Conservation (phyloP, 805 yeast species). For the Candida endomychidarum region DNA sequence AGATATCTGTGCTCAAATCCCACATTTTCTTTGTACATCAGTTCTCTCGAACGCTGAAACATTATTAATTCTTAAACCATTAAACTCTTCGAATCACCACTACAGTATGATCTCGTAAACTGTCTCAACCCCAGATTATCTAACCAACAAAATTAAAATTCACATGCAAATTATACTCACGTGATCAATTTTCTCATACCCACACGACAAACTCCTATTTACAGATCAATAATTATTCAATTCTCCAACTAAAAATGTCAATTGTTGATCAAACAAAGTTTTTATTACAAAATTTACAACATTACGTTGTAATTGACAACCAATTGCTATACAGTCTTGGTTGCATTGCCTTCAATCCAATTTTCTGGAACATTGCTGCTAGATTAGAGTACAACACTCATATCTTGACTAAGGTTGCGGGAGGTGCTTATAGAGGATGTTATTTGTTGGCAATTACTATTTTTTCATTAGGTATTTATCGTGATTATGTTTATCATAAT, state of each 20-base stretch:
- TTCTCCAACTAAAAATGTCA: conserved; percentile 10
- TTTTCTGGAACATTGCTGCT: conserved; percentile 94
- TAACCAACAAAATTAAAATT: conserved; percentile 1
- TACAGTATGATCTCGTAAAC: too few relatives aligned
- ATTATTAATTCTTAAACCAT: background rate
- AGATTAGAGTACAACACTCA: conserved; percentile 80
- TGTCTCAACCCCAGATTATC: too few relatives aligned
- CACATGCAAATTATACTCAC: conserved; percentile 10
- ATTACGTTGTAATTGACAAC: conserved; percentile 23
- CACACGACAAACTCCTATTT: conserved; percentile 3
- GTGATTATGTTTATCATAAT: conserved; percentile 72
- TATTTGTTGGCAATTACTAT: conserved; percentile 80
- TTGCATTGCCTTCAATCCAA: conserved; percentile 85
- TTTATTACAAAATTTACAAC: conserved; percentile 18
- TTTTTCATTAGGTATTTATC: conserved; percentile 76
- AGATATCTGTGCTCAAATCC: too few relatives aligned
- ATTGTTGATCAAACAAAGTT: conserved; percentile 20
- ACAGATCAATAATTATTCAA: too few relatives aligned
- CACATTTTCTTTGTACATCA: too few relatives aligned
- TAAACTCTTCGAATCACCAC: background rate
- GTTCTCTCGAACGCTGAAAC: too few relatives aligned
- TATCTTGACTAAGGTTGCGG: conserved; percentile 69
- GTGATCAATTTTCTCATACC: background rate
- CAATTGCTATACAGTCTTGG: conserved; percentile 46
- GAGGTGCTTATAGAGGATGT: conserved; percentile 74